Conservation (phyloP, 1,139 yeast genomes). For the Pichia sp. region DNA sequence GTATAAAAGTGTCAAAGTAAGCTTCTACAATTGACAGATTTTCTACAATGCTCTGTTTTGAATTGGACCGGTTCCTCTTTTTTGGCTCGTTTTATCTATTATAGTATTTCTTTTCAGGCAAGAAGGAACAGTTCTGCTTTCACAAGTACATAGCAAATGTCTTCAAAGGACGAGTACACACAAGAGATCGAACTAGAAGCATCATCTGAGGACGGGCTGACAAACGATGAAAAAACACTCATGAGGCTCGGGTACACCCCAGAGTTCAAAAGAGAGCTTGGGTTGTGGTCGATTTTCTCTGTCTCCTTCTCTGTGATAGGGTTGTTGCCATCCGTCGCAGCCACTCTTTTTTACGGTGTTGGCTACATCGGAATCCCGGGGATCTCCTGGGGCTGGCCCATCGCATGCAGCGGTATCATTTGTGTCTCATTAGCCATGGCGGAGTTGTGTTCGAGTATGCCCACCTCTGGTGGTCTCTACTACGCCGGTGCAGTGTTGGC, state of each 20-base stretch:
- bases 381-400: conserved; percentile 52
- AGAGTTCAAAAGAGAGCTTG: conserved; percentile 1
- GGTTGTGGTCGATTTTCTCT: conserved; percentile 40
- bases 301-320: conserved; percentile 74
- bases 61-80: too few species aligned
- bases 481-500: conserved; percentile 48
- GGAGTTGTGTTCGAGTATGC: conserved; percentile 59
- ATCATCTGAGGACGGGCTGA: background rate
- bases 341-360: conserved; percentile 45
- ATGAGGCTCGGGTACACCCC: conserved; percentile 1
- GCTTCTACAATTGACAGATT: too few species aligned
- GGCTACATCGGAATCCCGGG: conserved; percentile 50
- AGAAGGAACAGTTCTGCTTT: too few species aligned
- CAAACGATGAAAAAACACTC: conserved; percentile 1
- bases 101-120: too few species aligned
- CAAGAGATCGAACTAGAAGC: background rate
- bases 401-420: conserved; percentile 46
- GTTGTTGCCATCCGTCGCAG: conserved; percentile 64
- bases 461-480: conserved; percentile 69
- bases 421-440: conserved; percentile 56
- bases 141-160: background rate
- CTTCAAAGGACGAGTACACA: background rate
- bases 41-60: too few species aligned
- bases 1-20: too few species aligned
- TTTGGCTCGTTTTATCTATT: too few species aligned